These are phyloP conservation scores for Syzygium aqueum DNA, from an alignment of 345 rosid genomes.

Conservation along the genomic window DNA sequence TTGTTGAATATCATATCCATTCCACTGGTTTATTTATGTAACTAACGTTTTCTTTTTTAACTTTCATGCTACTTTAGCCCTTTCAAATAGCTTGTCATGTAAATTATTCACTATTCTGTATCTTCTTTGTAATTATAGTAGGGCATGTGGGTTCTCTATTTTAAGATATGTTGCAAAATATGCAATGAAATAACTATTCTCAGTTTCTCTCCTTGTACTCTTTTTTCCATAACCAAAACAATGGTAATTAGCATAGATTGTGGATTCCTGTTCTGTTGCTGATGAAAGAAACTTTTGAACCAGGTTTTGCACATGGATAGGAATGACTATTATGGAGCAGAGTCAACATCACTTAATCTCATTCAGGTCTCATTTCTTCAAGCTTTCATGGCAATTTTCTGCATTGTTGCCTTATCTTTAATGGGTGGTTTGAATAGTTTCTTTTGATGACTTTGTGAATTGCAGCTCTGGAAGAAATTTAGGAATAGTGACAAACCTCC, in stretches of 20 bases:
- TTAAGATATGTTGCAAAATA: neutral
- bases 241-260: neutral
- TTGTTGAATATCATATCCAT: neutral
- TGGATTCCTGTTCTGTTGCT: neutral
- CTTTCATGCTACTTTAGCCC: neutral
- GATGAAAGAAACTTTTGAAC: neutral
- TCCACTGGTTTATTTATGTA: neutral
- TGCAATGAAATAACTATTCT: neutral
- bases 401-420: neutral
- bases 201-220: neutral
- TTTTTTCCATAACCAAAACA: neutral
- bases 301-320: slow-evolving; percentile 99
- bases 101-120: neutral
- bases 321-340: slow-evolving; percentile 97
- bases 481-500: slow-evolving; percentile 88
- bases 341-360: slow-evolving; percentile 95
- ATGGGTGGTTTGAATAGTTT: neutral
- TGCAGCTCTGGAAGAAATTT: slow-evolving; percentile 96
- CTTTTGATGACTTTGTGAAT: neutral
- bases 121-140: neutral
- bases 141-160: neutral
- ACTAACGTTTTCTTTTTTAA: neutral
- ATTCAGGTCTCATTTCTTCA: slow-evolving; percentile 48
- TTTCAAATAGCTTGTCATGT: neutral
- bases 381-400: neutral